Evolutionary conservation across 2,329 filamentous ascomycete genomes (phyloP), one percentile per base, ranked within the genome.

Genomic region (Colletotrichum navitas): DNA sequence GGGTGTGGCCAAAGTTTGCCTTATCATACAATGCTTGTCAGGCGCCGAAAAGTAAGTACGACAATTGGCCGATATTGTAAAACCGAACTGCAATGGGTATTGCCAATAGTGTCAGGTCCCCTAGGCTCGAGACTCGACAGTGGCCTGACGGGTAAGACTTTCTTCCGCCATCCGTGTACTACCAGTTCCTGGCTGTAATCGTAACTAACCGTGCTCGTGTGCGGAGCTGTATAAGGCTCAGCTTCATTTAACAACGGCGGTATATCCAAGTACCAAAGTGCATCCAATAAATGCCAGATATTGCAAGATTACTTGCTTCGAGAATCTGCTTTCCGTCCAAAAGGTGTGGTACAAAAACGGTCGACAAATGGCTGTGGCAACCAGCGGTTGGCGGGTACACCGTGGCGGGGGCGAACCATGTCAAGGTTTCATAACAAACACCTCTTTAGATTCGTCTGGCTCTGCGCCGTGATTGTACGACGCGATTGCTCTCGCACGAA

Each of bases 291-390:
- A 24, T 66, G 32, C 4, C 39, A 18, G 39, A 16, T n/a, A 11
- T 24, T 45, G 26, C 47, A 26, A 61, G 32, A 14, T 47, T 26
- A 34, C 32, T 45, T 39, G 21, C 5, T 54, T 67, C 67, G 63
- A 41, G 18, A 61, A 41, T 43, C 10, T 26, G 21, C 32, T 36
- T 24, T 36, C 29, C 60, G 29, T 58, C 14, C 58, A 45, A 26
- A 58, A 7, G 21, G 5, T 16, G 36, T 55, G 11, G 55, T 49
- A 34, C 11, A 18, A 18, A 16, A 41, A 18, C 52, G 61, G 66
- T 26, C 47, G 18, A 39, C 61, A 18, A 10, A 60, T 58, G 8
- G 32, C n/a, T 32, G 36, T 49, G 21, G 10, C 6, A 16, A 18
- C 26, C 6, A 1, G 34, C 52, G 49, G 39, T 39, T 65, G n/a